Evolutionary conservation across 768 basidiomycete species (phyloP).

Genomic region (Cyclocybe aegerita): DNA sequence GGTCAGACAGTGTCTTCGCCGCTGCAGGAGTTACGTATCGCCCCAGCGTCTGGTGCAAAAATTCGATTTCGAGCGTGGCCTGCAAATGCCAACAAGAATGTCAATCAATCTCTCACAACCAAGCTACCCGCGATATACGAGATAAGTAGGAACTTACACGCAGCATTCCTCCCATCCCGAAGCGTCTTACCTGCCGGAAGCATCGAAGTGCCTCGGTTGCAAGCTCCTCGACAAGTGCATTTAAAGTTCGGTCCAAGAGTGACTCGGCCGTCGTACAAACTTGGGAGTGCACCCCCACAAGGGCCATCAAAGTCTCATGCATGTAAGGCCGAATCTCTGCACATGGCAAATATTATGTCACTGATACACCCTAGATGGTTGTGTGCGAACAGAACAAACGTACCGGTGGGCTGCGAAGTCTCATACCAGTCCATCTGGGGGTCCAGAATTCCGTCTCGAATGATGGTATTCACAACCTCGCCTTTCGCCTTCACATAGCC

Average conservation of each 20-base stretch:
- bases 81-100: constrained; percentile 31
- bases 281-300: constrained; percentile 92
- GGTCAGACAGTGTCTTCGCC: constrained; percentile 81
- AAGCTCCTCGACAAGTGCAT: constrained; percentile 77
- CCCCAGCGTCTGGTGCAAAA: constrained; percentile 93
- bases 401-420: constrained; percentile 89
- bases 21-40: constrained; percentile 84
- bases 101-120: constrained; percentile 1
- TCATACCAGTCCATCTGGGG: constrained; percentile 91
- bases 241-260: constrained; percentile 80
- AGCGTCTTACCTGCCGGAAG: constrained; percentile 86
- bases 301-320: constrained; percentile 82
- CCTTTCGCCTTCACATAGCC: constrained; percentile 84
- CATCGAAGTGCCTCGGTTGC: constrained; percentile 81
- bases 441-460: constrained; percentile 80
- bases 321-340: constrained; percentile 92
- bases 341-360: constrained; percentile 9
- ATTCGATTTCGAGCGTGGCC: constrained; percentile 99
- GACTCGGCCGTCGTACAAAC: constrained; percentile 78
- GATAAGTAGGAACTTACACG: constrained; percentile 53
- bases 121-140: background rate
- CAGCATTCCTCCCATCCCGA: constrained; percentile 99
- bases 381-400: constrained; percentile 15
- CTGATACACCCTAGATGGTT: constrained; percentile 1
- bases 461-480: constrained; percentile 59